A percentile compares a stretch with the other conserved stretches of the same genome.
Conservation (phyloP, 169 alveolate genomes). For the Plasmodium ovale region DNA sequence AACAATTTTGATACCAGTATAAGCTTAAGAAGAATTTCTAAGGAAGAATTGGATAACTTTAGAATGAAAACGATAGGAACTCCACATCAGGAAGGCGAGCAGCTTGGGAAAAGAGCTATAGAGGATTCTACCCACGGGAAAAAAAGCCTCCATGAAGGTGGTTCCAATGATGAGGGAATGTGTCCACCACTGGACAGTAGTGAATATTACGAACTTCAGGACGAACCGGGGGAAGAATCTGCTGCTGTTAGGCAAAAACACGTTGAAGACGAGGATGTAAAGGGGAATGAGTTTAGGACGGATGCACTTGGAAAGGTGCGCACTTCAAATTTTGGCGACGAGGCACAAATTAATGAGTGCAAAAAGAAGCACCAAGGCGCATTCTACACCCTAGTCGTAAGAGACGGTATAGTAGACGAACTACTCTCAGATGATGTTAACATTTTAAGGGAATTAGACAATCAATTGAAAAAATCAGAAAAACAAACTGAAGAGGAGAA, state of each 20-base stretch:
- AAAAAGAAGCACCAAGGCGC: slow-evolving; percentile 23
- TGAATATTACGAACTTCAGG: neutral
- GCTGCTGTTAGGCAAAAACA: neutral
- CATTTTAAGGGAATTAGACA: slow-evolving; percentile 40
- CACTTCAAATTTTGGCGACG: neutral
- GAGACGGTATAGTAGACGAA: slow-evolving; percentile 73
- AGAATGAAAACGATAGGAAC: slow-evolving; percentile 43
- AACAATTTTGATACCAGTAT: slow-evolving; percentile 67
- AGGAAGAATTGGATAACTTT: slow-evolving; percentile 51
- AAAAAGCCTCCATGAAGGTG: neutral
- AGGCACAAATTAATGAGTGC: neutral
- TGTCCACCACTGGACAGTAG: neutral
- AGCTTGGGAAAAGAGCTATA: neutral
- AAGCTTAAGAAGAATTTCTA: slow-evolving; percentile 61
- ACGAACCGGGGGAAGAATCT: neutral
- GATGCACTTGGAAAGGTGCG: neutral
- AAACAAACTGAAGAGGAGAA: slow-evolving; percentile 4
- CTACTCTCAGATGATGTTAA: slow-evolving; percentile 47
- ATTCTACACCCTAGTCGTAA: slow-evolving; percentile 56
- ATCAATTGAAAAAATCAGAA: slow-evolving; percentile 21
- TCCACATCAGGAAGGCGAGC: neutral
- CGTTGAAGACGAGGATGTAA: neutral
- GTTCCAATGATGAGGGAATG: neutral
- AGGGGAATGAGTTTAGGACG: neutral
- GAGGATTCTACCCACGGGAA: neutral